Base-by-base conservation (phyloP, 495 filamentous ascomycete species). In the Lasiosphaeria hispida region DNA sequence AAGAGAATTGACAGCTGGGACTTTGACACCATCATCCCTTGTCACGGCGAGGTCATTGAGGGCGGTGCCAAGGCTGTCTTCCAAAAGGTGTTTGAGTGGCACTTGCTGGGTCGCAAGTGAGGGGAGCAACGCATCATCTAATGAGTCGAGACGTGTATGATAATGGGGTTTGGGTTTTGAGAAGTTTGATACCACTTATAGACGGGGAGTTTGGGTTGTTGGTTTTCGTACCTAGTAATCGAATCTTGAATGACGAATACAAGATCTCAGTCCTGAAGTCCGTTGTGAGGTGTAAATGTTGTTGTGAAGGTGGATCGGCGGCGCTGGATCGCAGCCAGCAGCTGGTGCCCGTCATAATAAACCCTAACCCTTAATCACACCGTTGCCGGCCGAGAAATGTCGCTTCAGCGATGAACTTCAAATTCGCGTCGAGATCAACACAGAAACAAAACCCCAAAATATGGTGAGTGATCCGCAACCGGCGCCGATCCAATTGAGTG, bases 21-120 rank as follows among this genome's bases (percentile, higher is more conserved):
- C 59, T 92, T 96, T 64, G 86, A 92, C 59, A 87, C 84, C 15
- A 80, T 98, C 59, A 85, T 97, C 65, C 91, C 92, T 1, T 97
- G 92, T 69, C 94, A 98, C 77, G 94, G 94, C 8, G 94, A 98
- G 79, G 85, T 89, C 33, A 86, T 97, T 58, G 87, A 92, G 70
- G 84, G 73, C 15, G 82, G 82, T 38, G 91, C 82, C 33, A 94
- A 91, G 75, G 84, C 76, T 8, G 75, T 94, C 35, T 98, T 91
- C 58, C 74, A 81, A 70, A 89, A 88, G 72, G 80, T 96, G 10
- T 90, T 96, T 75, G 85, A 82, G 62, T 97, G 92, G 92, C 88
- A 92, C 73, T 67, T 96, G 72, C 70, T 84, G 56, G 78, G 76
- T 18, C 73, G 78, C 62, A 80, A 78, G 43, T 64, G 40, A 57